These are phyloP conservation scores for Candida glaebosa DNA, from an alignment of 805 yeast species.

Conservation along the genomic window DNA sequence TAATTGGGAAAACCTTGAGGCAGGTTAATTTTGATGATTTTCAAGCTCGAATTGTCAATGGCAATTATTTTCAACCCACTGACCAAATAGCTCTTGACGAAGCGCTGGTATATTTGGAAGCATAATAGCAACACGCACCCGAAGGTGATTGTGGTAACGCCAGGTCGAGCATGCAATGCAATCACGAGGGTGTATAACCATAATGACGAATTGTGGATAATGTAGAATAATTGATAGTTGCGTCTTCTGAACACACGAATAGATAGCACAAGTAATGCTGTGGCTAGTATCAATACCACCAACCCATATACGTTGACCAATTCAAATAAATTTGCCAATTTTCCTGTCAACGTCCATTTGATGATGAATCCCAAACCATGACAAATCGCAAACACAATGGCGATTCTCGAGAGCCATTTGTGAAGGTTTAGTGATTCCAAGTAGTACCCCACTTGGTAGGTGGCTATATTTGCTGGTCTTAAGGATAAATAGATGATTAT, in stretches of 20 bases:
- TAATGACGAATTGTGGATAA: conserved; percentile 52
- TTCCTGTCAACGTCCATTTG: conserved; percentile 42
- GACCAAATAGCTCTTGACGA: conserved; percentile 14
- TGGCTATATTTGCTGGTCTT: conserved; percentile 42
- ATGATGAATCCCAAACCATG: conserved; percentile 54
- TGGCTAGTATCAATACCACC: conserved; percentile 31
- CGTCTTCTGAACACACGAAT: conserved; percentile 46
- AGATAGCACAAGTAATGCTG: conserved; percentile 43
- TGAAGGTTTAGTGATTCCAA: conserved; percentile 56
- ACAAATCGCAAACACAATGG: conserved; percentile 39
- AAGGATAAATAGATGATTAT: conserved; percentile 53
- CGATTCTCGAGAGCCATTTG: conserved; percentile 67
- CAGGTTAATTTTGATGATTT: conserved; percentile 17
- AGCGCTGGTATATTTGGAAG: conserved; percentile 35
- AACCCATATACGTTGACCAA: conserved; percentile 51
- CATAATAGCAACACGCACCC: conserved; percentile 22
- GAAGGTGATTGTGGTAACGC: conserved; percentile 33
- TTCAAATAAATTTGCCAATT: conserved; percentile 26
- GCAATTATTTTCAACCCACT: conserved; percentile 15
- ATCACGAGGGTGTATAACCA: conserved; percentile 43
- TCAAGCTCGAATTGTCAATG: conserved; percentile 14
- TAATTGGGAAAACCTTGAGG: conserved; percentile 20
- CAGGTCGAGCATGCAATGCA: conserved; percentile 69
- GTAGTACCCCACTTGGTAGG: conserved; percentile 38
- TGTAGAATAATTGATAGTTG: conserved; percentile 52